Percentiles rank a stretch among this genome's conserved stretches.
Conservation (phyloP, 805 yeast species). For the Cyberlindnera saturnus region DNA sequence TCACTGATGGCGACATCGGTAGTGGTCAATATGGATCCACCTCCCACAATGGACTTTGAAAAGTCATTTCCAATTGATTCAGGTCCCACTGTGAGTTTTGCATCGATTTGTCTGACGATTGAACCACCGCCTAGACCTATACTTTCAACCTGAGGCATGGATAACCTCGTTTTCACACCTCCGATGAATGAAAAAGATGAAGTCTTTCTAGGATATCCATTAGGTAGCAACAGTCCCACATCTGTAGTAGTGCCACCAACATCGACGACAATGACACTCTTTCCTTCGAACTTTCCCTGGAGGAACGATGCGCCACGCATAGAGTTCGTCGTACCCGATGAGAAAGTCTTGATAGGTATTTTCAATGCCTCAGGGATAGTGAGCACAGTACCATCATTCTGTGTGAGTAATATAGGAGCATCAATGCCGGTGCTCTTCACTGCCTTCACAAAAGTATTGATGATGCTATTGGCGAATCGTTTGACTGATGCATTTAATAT, state of each 20-base stretch:
- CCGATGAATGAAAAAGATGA: slow-evolving; percentile 39
- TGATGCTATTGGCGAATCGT: slow-evolving; percentile 36
- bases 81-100: slow-evolving; percentile 35
- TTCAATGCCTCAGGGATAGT: slow-evolving; percentile 34
- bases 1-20: slow-evolving; percentile 31
- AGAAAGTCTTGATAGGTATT: slow-evolving; percentile 40
- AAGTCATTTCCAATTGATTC: slow-evolving; percentile 42
- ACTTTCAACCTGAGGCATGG: slow-evolving; percentile 47
- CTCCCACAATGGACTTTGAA: slow-evolving; percentile 33
- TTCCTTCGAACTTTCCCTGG: slow-evolving; percentile 12
- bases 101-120: slow-evolving; percentile 28
- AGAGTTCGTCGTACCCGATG: slow-evolving; percentile 46
- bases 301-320: slow-evolving; percentile 45
- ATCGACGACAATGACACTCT: slow-evolving; percentile 35
- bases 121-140: slow-evolving; percentile 50
- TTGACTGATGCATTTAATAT: slow-evolving; percentile 41
- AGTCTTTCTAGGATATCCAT: slow-evolving; percentile 43
- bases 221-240: slow-evolving; percentile 37
- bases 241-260: slow-evolving; percentile 49
- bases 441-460: slow-evolving; percentile 33
- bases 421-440: slow-evolving; percentile 29
- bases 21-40: slow-evolving; percentile 36
- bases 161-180: slow-evolving; percentile 42
- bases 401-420: slow-evolving; percentile 38
- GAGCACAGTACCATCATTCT: slow-evolving; percentile 46